phyloP scores from a whole-genome alignment of 1,284 basidiomycete genomes.

The Sporisorium exsertum region DNA sequence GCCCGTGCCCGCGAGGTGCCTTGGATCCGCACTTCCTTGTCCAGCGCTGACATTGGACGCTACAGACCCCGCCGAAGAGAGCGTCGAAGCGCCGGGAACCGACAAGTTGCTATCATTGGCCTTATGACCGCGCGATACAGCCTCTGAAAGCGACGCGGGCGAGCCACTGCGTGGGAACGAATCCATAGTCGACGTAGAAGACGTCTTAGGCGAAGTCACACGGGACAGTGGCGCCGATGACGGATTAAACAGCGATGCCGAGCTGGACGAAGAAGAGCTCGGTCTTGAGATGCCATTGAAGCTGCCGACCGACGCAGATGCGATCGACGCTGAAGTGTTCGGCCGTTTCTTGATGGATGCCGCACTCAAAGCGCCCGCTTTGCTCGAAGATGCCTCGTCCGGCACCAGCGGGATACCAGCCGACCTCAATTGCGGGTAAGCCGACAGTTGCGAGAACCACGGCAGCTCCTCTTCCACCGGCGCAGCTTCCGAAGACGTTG shows the following conservation, averaged over 20 bases:
- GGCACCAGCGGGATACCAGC: slow-evolving; percentile 48
- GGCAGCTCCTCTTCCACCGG: slow-evolving; percentile 46
- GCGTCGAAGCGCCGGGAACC: slow-evolving; percentile 25
- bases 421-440: slow-evolving; percentile 52
- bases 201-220: slow-evolving; percentile 30
- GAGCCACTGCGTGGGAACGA: slow-evolving; percentile 20
- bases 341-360: slow-evolving; percentile 23
- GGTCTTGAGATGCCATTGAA: slow-evolving; percentile 16
- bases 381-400: slow-evolving; percentile 29
- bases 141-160: slow-evolving; percentile 30
- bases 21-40: neutral
- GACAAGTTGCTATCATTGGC: neutral
- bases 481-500: neutral
- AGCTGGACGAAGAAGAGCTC: slow-evolving; percentile 24
- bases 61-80: slow-evolving; percentile 29
- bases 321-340: slow-evolving; percentile 12
- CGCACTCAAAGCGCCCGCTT: slow-evolving; percentile 10
- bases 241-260: slow-evolving; percentile 18
- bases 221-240: slow-evolving; percentile 20
- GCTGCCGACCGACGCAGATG: slow-evolving; percentile 18
- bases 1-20: neutral
- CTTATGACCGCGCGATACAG: slow-evolving; percentile 10
- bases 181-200: slow-evolving; percentile 23
- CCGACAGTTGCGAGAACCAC: slow-evolving; percentile 59
- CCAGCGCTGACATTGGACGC: slow-evolving; percentile 13